Evolutionary conservation across 306 rosid genomes (phyloP).

Genomic region (Delonix regia): DNA sequence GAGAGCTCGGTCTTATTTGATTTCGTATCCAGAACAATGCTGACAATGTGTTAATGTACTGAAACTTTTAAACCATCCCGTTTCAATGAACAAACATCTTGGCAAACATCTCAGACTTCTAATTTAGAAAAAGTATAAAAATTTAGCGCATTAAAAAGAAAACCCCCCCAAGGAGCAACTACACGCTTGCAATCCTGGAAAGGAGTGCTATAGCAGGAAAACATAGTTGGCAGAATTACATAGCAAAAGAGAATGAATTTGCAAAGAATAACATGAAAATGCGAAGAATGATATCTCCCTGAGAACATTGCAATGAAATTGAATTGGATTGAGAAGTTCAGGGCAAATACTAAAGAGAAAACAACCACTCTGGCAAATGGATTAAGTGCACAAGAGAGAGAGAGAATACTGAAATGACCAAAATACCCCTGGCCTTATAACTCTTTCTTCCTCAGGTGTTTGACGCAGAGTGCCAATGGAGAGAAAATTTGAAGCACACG

Average conservation of each 20-base stretch:
- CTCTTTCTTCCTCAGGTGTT: no score
- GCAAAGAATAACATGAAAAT: no score
- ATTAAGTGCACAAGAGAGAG: no score
- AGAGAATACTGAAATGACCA: no score
- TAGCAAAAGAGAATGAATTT: background rate
- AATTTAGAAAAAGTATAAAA: no score
- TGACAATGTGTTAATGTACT: background rate
- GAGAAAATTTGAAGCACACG: no score
- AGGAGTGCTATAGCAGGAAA: background rate
- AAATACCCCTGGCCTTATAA: no score
- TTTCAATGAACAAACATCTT: background rate
- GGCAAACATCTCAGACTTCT: background rate
- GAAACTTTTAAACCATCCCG: background rate
- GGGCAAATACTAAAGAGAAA: background rate
- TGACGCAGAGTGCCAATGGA: no score
- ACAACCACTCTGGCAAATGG: no score
- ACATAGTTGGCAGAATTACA: background rate
- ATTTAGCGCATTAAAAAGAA: no score
- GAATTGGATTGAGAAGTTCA: background rate
- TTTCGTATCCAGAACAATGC: background rate
- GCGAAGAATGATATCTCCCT: background rate
- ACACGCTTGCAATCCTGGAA: no score
- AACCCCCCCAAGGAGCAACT: no score
- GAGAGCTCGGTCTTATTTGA: background rate
- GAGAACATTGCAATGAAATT: background rate